Evolutionary conservation across 139 green algal genomes (phyloP), one percentile per base, ranked within the genome.

Genomic region (Chlorella sp.): DNA sequence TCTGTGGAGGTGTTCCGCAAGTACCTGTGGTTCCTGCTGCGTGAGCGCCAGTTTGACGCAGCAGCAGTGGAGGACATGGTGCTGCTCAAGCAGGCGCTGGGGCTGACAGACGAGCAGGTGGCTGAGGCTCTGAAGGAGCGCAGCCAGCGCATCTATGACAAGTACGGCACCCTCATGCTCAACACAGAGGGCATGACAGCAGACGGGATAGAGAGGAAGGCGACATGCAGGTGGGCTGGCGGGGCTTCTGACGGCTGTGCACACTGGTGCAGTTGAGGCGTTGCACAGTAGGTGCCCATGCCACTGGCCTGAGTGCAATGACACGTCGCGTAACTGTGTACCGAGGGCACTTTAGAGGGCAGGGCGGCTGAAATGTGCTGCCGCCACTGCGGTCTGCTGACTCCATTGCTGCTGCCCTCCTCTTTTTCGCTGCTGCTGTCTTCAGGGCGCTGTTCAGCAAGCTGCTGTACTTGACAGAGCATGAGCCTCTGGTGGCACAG

Each of bases 11-110:
- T 97, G 34, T 96, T 98, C 82, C 82, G 95, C 55, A 99, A 99
- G 86, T 98, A 97, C 80, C 73, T 98, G 35, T 96, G 94, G 89
- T 99, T 92, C 83, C 60, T 95, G 73, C 82, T 99, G 51, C 83
- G 93, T 2, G 93, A 98, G 80, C 80, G 91, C 55, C 88, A 89
- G 67, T 99, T 98, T 82, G 89, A 97, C 70, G 59, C 88, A 49
- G 65, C 30, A 64, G 89, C 89, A 14, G 86, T 98, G 6, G 87
- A 88, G 26, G 93, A 98, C 80, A 64, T 98, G 55, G 80, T 96
- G 36, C 77, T 86, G 29, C 88, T 99, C 27, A 96, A 96, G 73
- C 31, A 55, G 1, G 79, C 80, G n/a, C 78, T 87, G 33, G 77
- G 68, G 27, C 84, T 97, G 23, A 75, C 68, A 1, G 90, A 93